Conservation (phyloP, 1,139 yeast species). For the Geotrichum aggregatum region DNA sequence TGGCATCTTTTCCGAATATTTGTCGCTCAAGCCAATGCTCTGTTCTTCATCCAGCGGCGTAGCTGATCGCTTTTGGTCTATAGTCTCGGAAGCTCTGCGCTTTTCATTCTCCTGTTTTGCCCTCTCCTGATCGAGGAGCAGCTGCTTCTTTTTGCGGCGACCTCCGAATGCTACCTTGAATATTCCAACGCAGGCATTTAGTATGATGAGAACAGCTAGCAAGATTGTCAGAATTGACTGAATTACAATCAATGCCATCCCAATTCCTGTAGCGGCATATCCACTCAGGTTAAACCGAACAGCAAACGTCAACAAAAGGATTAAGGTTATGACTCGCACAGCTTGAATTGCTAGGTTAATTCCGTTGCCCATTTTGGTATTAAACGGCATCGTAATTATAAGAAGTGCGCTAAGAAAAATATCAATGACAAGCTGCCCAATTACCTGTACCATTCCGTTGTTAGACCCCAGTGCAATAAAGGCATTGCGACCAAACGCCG, state of each 20-base stretch:
- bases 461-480: constrained; percentile 37
- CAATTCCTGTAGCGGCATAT: constrained; percentile 34
- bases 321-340: constrained; percentile 32
- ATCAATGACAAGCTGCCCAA: constrained; percentile 36
- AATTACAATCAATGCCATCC: constrained; percentile 33
- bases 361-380: constrained; percentile 34
- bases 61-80: too few species aligned
- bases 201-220: constrained; percentile 30
- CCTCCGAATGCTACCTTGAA: constrained; percentile 9
- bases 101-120: background rate
- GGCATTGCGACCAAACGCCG: constrained; percentile 35
- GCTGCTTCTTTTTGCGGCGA: background rate
- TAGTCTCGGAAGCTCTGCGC: too few species aligned
- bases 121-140: background rate
- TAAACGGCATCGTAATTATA: constrained; percentile 32
- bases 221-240: constrained; percentile 33
- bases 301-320: constrained; percentile 33
- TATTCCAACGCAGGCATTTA: constrained; percentile 18
- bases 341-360: constrained; percentile 33
- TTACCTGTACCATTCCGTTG: constrained; percentile 35
- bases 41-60: too few species aligned
- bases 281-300: constrained; percentile 31
- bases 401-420: constrained; percentile 26
- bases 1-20: too few species aligned
- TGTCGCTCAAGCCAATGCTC: too few species aligned